Percentiles rank a stretch among this genome's conserved stretches.
These are phyloP conservation scores for Teratosphaeria gauchensis DNA, from an alignment of 2,329 filamentous ascomycete genomes.

Conservation along the genomic window DNA sequence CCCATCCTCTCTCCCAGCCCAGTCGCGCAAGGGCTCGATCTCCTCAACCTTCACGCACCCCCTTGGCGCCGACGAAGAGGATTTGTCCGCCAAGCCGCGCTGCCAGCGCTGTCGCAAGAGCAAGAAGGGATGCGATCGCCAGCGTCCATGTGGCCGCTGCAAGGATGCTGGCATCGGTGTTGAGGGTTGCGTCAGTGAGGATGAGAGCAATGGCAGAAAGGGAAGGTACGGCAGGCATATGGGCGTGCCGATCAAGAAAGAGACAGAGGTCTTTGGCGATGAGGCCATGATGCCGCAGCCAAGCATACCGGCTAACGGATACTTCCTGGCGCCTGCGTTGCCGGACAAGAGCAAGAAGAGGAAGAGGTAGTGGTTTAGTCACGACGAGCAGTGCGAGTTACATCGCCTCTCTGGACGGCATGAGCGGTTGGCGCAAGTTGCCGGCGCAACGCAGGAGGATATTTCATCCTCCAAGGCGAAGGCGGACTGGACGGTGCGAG, in stretches of 20 bases:
- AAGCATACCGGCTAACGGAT: conserved; percentile 12
- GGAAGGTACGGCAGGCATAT: conserved; percentile 72
- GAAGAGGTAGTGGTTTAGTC: conserved; percentile 35
- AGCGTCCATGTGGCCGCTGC: conserved; percentile 89
- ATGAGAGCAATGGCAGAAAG: conserved; percentile 94
- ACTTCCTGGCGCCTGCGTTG: conserved; percentile 26
- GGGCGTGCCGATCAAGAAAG: conserved; percentile 57
- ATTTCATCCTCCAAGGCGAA: neutral
- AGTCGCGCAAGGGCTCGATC: conserved; percentile 64
- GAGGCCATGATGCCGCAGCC: conserved; percentile 16
- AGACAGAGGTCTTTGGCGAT: conserved; percentile 12
- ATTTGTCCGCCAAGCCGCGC: conserved; percentile 87
- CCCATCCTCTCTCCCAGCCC: conserved; percentile 54
- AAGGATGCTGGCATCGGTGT: conserved; percentile 88
- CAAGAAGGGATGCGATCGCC: conserved; percentile 97
- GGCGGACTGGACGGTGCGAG: neutral
- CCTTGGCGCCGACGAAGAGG: conserved; percentile 62
- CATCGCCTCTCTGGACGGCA: neutral
- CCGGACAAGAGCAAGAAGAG: conserved; percentile 59
- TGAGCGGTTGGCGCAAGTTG: neutral
- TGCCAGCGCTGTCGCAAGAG: conserved; percentile 98
- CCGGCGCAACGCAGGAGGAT: neutral
- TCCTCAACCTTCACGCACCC: conserved; percentile 50
- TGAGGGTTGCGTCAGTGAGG: conserved; percentile 92
- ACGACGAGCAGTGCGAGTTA: neutral